phyloP scores from a whole-genome alignment of 1,284 basidiomycete genomes.

The Hortiboletus rubellus region DNA sequence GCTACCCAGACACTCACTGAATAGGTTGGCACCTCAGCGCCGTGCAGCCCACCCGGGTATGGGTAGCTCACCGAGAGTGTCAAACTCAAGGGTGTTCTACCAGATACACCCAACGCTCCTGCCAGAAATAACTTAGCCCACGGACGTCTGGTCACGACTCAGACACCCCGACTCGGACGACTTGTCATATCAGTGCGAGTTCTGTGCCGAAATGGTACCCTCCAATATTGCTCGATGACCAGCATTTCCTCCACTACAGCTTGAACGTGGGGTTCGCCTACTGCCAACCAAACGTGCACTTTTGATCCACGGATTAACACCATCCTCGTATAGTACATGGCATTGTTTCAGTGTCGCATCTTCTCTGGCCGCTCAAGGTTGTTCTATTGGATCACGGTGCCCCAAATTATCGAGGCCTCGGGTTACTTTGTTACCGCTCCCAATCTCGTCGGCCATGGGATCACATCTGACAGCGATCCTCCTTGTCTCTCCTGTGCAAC shows the following conservation, averaged over 20 bases:
- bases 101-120: too few species aligned
- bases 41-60: too few species aligned
- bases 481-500: neutral
- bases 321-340: constrained; percentile 22
- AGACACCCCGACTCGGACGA: too few species aligned
- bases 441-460: constrained; percentile 25
- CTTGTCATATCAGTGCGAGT: too few species aligned
- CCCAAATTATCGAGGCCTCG: neutral
- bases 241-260: constrained; percentile 13
- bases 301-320: constrained; percentile 24
- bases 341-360: constrained; percentile 17
- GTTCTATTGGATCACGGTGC: neutral
- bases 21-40: too few species aligned
- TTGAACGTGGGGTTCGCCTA: constrained; percentile 18
- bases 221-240: constrained; percentile 2
- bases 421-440: constrained; percentile 30
- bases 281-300: constrained; percentile 19
- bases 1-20: too few species aligned
- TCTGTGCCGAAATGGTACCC: too few species aligned
- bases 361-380: constrained; percentile 20
- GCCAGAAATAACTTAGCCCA: too few species aligned
- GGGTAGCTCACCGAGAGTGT: too few species aligned
- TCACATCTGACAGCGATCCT: too few species aligned
- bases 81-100: too few species aligned
- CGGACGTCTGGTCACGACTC: too few species aligned